These are phyloP conservation scores for Epichloe glyceriae DNA, from an alignment of 2,329 filamentous ascomycete genomes.

Conservation along the genomic window DNA sequence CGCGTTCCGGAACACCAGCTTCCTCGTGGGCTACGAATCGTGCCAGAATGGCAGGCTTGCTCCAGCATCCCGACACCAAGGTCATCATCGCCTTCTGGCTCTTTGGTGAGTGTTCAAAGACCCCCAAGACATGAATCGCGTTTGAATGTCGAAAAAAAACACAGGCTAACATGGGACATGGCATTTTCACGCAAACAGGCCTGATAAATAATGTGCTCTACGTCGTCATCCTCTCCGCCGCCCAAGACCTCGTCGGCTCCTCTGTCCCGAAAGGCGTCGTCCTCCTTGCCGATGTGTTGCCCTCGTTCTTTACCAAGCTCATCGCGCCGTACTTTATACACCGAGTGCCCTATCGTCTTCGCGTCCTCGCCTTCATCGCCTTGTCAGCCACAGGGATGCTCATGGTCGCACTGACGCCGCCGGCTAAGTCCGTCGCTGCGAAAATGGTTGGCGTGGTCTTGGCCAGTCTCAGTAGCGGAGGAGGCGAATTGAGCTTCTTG, in stretches of 20 bases:
- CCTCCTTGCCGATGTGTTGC: slow-evolving; percentile 82
- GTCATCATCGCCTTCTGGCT: slow-evolving; percentile 83
- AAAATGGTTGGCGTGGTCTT: slow-evolving; percentile 77
- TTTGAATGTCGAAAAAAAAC: background rate
- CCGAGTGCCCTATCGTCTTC: slow-evolving; percentile 62
- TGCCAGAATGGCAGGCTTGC: slow-evolving; percentile 48
- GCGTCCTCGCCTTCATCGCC: slow-evolving; percentile 60
- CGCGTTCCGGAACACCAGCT: slow-evolving; percentile 37
- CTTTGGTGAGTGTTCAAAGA: slow-evolving; percentile 49
- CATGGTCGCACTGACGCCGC: slow-evolving; percentile 67
- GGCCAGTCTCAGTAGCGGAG: slow-evolving; percentile 74
- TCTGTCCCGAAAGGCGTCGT: slow-evolving; percentile 86
- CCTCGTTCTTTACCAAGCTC: slow-evolving; percentile 79
- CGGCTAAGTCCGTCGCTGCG: slow-evolving; percentile 48
- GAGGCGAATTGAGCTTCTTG: slow-evolving; percentile 81
- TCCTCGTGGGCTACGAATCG: slow-evolving; percentile 65
- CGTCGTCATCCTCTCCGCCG: slow-evolving; percentile 89
- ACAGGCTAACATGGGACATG: background rate
- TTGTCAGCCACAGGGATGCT: slow-evolving; percentile 81
- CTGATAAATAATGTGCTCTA: slow-evolving; percentile 94
- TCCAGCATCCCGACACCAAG: slow-evolving; percentile 54
- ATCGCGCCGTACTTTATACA: slow-evolving; percentile 91
- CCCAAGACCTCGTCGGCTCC: slow-evolving; percentile 86
- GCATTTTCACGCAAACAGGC: slow-evolving; percentile 12
- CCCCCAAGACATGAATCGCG: background rate